Evolutionary conservation across 164 flowering plant genomes (phyloP).

Genomic region (Stephania cephalantha): DNA sequence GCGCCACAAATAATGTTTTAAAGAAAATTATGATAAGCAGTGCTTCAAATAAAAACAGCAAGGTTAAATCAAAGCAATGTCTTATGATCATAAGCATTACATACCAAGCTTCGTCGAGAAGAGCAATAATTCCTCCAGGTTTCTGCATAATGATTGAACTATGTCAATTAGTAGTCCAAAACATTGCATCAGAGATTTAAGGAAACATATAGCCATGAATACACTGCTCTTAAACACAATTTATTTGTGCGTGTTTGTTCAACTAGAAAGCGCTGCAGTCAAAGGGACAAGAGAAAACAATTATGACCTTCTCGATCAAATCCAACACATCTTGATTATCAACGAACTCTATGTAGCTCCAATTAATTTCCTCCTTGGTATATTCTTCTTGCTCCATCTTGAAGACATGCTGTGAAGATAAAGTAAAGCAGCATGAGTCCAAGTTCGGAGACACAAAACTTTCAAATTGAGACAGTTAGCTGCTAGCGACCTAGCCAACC

Average conservation of each 20-base stretch:
- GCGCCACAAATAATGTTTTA: conserved; percentile 2
- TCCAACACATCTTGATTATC: conserved; percentile 98
- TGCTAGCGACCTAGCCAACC: conserved; percentile 33
- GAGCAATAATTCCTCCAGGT: conserved; percentile 97
- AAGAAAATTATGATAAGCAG: background rate
- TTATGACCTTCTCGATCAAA: conserved; percentile 79
- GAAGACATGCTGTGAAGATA: conserved; percentile 77
- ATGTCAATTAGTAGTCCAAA: conserved; percentile 5
- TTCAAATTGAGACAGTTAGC: background rate
- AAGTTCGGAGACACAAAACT: background rate
- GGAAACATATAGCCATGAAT: background rate
- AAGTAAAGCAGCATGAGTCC: conserved; percentile 2
- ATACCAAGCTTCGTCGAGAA: conserved; percentile 98
- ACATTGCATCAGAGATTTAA: background rate
- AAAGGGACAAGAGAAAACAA: background rate
- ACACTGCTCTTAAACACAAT: background rate
- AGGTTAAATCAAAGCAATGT: background rate
- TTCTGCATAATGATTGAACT: conserved; percentile 47
- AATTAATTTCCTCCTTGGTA: conserved; percentile 80
- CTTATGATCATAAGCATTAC: background rate
- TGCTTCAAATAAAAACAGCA: background rate
- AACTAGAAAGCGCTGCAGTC: background rate
- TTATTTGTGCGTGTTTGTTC: background rate
- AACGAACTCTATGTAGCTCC: conserved; percentile 98
- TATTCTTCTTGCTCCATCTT: conserved; percentile 99